Percentiles rank a stretch among this genome's conserved stretches.
Evolutionary conservation across 2,329 filamentous ascomycete species (phyloP).

Genomic region (Gnomoniopsis sp.): DNA sequence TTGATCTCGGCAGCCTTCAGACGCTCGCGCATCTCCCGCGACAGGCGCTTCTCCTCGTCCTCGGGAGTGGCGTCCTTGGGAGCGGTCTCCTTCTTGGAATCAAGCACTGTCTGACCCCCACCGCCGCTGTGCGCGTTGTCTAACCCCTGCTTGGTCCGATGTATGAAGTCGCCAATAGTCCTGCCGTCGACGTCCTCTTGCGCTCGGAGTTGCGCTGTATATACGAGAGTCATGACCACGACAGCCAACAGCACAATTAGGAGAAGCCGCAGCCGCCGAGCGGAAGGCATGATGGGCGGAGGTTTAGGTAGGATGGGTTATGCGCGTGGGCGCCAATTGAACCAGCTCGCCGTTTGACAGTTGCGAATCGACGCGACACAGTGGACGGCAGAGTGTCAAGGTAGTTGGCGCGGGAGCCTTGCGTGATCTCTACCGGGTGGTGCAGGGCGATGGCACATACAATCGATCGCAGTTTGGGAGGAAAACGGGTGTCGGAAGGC

Average conservation of each 20-base stretch:
- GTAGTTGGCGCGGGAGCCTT: background rate
- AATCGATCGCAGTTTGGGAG: background rate
- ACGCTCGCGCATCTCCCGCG: slow-evolving; percentile 55
- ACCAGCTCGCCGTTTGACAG: background rate
- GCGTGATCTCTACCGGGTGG: background rate
- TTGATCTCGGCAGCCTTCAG: slow-evolving; percentile 67
- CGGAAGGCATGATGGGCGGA: slow-evolving; percentile 57
- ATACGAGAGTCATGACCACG: slow-evolving; percentile 69
- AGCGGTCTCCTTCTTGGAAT: slow-evolving; percentile 41
- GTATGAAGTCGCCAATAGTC: slow-evolving; percentile 54
- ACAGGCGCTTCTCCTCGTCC: slow-evolving; percentile 52
- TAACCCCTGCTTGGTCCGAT: slow-evolving; percentile 56
- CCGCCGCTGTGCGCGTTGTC: slow-evolving; percentile 31
- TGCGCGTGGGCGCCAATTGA: background rate
- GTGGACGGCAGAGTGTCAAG: background rate
- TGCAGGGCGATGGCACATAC: background rate
- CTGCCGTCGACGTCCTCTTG: slow-evolving; percentile 42
- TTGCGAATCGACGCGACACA: background rate
- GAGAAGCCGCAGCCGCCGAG: slow-evolving; percentile 66
- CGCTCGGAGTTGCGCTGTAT: slow-evolving; percentile 59
- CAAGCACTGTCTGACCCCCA: slow-evolving; percentile 35
- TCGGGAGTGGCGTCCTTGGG: slow-evolving; percentile 52
- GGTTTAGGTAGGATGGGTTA: background rate
- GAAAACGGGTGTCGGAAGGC: background rate
- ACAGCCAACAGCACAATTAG: slow-evolving; percentile 61